Evolutionary conservation across 805 yeast genomes (phyloP), one percentile per base, ranked within the genome.

Genomic region (Candida broadrunensis): DNA sequence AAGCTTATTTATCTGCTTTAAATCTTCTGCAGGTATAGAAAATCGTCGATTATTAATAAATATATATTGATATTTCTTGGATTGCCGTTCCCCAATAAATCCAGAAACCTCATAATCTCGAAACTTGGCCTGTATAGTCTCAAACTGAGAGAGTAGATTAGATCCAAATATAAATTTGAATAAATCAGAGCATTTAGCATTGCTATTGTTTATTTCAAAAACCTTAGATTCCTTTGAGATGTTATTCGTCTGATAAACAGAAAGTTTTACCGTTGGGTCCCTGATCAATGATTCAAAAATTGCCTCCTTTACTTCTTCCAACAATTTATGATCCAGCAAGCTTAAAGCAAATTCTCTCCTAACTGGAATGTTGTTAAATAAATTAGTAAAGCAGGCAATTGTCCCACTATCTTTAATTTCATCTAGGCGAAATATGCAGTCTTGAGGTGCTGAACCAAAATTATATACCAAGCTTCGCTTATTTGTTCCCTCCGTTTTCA

Each of bases 321-420:
- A 33, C 0, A 62, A 20, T 11, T 49, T 52, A 1, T 47, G 37
- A 37, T 53, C 50, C 1, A 67, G 50, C 0, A 43, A 21, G 3
- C 49, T 44, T 4, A 47, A 21, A 1, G 65, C 21, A 5, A 59
- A 60, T 1, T 40, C 43, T 24, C 61, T 54, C 17, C 85, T 54
- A 3, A 78, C 80, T 0, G 78, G 78, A 1, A 70, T 26, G 18
- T 58, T 64, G 1, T 56, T 56, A 51, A 77, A 80, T 11, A 78
- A 37, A 36, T 70, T 68, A 5, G 58, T 45, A 3, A 67, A 61
- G 2, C 49, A 44, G 3, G 75, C 58, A 0, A 54, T 37, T 0
- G 82, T 72, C 0, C 82, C 82, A 8, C 34, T 36, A 12, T 16
- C 27, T 5, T 30, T 43, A 3, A 45, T 17, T 9, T 17, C 13